These are phyloP conservation scores for Cyberlindnera lachancei DNA, from an alignment of 805 yeast species.

Conservation along the genomic window DNA sequence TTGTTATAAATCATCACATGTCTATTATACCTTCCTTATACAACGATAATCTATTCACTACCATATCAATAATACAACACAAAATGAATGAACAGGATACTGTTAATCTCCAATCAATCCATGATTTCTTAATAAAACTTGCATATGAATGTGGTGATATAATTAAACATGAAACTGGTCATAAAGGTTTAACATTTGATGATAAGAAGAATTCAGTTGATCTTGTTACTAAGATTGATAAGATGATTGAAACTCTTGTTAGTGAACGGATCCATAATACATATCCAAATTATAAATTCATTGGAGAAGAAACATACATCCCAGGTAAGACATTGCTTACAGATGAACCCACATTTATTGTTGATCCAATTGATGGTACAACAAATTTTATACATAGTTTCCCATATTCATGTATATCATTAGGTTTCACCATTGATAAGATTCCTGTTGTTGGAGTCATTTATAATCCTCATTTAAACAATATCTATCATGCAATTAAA, in stretches of 20 bases:
- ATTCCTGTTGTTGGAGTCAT: constrained; percentile 56
- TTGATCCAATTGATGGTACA: constrained; percentile 63
- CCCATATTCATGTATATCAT: constrained; percentile 55
- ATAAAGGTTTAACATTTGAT: constrained; percentile 44
- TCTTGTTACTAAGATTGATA: constrained; percentile 54
- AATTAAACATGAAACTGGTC: constrained; percentile 38
- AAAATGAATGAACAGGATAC: too few relatives aligned
- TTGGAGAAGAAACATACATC: constrained; percentile 55
- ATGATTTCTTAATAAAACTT: background rate
- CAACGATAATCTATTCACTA: too few relatives aligned
- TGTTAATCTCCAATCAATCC: background rate
- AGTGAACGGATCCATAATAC: constrained; percentile 28
- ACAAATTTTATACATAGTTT: constrained; percentile 57
- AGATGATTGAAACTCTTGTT: constrained; percentile 40
- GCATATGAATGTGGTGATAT: constrained; percentile 37
- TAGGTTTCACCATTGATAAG: constrained; percentile 44
- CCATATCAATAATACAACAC: too few relatives aligned
- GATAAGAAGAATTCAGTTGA: constrained; percentile 57
- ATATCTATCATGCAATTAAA: constrained; percentile 44
- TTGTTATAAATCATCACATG: too few relatives aligned
- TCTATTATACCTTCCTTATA: too few relatives aligned
- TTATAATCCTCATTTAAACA: constrained; percentile 51
- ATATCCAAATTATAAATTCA: constrained; percentile 44
- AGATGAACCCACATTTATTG: constrained; percentile 52
- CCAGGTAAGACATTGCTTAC: constrained; percentile 40